These are phyloP conservation scores for Coriaria nepalensis DNA, from an alignment of 306 rosid species.

Conservation along the genomic window DNA sequence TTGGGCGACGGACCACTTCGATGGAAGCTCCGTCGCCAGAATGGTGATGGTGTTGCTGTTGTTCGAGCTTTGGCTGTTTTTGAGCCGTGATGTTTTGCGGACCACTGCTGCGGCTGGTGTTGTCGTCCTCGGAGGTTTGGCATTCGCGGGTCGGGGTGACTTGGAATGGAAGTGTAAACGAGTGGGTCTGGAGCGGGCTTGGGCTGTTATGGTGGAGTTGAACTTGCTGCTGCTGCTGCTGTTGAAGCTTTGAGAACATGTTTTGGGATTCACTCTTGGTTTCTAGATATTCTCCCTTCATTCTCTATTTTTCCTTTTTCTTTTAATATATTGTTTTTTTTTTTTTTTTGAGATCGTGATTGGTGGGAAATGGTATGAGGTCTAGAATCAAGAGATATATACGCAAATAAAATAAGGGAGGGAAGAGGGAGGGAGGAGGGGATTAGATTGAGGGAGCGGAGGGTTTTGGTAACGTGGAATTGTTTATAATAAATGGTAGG, in stretches of 20 bases:
- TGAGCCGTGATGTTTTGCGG: not conserved
- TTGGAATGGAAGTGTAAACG: slow-evolving; percentile 37
- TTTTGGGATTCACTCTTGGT: slow-evolving; percentile 20
- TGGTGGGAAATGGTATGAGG: no score
- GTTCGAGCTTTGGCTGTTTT: not conserved
- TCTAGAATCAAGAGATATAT: no score
- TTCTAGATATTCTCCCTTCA: slow-evolving; percentile 5
- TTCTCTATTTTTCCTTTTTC: not conserved
- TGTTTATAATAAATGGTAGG: no score
- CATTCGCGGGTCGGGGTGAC: slow-evolving; percentile 26
- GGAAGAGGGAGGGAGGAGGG: no score
- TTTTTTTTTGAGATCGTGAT: no score
- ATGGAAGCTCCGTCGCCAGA: slow-evolving; percentile 59
- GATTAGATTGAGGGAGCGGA: no score
- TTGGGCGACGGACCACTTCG: slow-evolving; percentile 58
- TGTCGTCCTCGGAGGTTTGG: slow-evolving; percentile 44
- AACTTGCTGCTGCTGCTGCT: slow-evolving; percentile 3
- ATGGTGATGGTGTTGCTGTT: not conserved
- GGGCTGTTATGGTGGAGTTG: no score
- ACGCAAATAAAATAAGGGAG: no score
- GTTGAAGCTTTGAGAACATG: slow-evolving; percentile 75
- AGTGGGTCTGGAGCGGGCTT: slow-evolving; percentile 10
- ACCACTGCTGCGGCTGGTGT: slow-evolving; percentile 18
- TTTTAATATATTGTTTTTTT: not conserved
- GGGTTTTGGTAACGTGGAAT: no score